Percentiles rank a stretch among this genome's conserved stretches.
Conservation (phyloP, 306 rosid species). For the Benincasa hispida region DNA sequence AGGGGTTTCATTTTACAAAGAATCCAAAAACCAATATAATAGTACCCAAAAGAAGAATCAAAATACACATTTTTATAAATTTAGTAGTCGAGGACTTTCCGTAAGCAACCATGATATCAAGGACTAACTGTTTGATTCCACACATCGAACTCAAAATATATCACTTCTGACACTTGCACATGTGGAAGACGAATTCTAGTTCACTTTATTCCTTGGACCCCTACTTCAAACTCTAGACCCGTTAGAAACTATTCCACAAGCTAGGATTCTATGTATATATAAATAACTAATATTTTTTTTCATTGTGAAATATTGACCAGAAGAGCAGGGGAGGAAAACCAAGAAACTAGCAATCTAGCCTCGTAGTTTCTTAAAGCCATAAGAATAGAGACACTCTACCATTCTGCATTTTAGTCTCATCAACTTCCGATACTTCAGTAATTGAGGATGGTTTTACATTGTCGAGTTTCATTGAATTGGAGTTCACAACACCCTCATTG, state of each 20-base stretch:
- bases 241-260: not conserved
- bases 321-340: not conserved
- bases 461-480: conserved; percentile 22
- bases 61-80: not conserved
- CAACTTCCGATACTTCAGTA: conserved; percentile 24
- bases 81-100: not conserved
- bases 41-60: not conserved
- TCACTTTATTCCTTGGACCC: not conserved
- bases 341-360: not conserved
- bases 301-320: not conserved
- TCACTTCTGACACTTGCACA: not conserved
- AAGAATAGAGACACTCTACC: conserved; percentile 25
- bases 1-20: not conserved
- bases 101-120: not conserved
- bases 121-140: not conserved
- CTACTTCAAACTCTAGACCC: not conserved
- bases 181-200: not conserved
- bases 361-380: not conserved
- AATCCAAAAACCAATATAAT: not conserved
- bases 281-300: not conserved
- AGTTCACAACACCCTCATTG: conserved; percentile 18
- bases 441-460: conserved; percentile 25
- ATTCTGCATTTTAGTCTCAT: conserved; percentile 21
- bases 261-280: not conserved
- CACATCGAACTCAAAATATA: not conserved